Percentiles rank a stretch among this genome's conserved stretches.
Conservation (phyloP, 2,329 filamentous ascomycete species). For the Aspergillus floridensis region DNA sequence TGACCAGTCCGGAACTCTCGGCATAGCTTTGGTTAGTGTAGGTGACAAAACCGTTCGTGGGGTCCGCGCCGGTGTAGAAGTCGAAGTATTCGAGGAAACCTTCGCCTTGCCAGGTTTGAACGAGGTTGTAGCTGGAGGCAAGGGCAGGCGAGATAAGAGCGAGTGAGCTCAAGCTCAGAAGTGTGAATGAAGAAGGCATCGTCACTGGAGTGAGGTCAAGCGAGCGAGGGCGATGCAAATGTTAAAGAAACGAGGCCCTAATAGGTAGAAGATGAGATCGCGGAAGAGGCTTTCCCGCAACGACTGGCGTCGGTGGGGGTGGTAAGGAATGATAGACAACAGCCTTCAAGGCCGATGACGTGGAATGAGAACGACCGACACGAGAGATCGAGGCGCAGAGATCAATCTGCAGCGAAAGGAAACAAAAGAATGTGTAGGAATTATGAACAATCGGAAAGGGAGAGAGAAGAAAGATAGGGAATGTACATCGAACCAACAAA, state of each 20-base stretch:
- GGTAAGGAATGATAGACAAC: conserved; percentile 15
- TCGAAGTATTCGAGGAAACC: conserved; percentile 52
- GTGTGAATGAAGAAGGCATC: conserved; percentile 30
- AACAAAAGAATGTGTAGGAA: conserved; percentile 12
- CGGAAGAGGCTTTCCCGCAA: conserved; percentile 1
- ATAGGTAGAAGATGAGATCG: neutral
- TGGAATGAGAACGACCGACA: neutral
- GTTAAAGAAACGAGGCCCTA: neutral
- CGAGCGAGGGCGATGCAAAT: neutral
- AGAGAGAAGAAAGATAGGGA: conserved; percentile 15
- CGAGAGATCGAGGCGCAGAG: neutral
- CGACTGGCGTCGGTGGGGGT: neutral
- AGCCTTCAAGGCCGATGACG: conserved; percentile 21
- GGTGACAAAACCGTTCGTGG: conserved; percentile 52
- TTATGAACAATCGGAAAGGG: conserved; percentile 10
- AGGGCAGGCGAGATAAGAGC: conserved; percentile 25
- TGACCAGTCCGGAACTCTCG: conserved; percentile 35
- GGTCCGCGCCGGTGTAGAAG: conserved; percentile 49
- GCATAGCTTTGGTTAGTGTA: conserved; percentile 46
- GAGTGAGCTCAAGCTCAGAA: conserved; percentile 32
- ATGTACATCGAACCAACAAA: conserved; percentile 12
- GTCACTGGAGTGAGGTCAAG: conserved; percentile 2
- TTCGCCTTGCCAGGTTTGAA: conserved; percentile 45
- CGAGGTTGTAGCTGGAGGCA: conserved; percentile 36
- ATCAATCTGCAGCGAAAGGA: conserved; percentile 4